These are phyloP conservation scores for Mediolabrus comicus DNA, from an alignment of 108 stramenopile genomes.

Conservation along the genomic window DNA sequence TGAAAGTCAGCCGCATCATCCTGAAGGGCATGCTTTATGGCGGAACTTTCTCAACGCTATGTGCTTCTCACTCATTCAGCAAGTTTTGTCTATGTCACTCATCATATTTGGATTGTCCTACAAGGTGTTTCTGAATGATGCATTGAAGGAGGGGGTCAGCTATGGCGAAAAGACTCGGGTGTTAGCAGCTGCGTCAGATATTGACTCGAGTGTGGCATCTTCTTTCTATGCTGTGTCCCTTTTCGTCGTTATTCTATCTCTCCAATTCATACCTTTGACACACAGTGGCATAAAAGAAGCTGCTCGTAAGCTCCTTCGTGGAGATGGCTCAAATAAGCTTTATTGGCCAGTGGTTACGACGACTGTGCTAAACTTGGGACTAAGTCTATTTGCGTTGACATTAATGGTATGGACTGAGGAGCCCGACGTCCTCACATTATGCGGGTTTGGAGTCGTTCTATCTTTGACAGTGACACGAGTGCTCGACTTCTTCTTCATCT, in stretches of 20 bases:
- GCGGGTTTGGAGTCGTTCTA: slow-evolving; percentile 10
- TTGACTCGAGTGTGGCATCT: not conserved
- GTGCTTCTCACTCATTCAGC: not conserved
- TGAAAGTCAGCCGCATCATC: slow-evolving; percentile 12
- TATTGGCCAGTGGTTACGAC: slow-evolving; percentile 4
- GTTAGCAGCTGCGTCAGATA: not conserved
- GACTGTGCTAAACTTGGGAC: slow-evolving; percentile 2
- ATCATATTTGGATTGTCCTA: slow-evolving; percentile 25
- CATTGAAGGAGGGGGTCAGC: not conserved
- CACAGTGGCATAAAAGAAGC: slow-evolving; percentile 1
- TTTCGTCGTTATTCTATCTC: slow-evolving; percentile 5
- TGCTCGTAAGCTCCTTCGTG: not conserved
- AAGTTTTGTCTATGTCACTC: slow-evolving; percentile 14
- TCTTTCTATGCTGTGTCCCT: slow-evolving; percentile 4
- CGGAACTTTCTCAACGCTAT: not conserved
- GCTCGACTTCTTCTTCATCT: slow-evolving; percentile 5
- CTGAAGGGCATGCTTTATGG: slow-evolving; percentile 18
- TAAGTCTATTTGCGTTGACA: slow-evolving; percentile 2
- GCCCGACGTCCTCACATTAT: slow-evolving; percentile 3
- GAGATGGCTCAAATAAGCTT: not conserved
- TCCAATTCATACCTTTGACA: slow-evolving; percentile 6
- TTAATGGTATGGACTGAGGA: slow-evolving; percentile 3
- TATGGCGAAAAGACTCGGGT: not conserved
- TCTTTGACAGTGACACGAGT: not conserved
- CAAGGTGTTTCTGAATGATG: slow-evolving; percentile 1